Conservation (phyloP, 2,329 filamentous ascomycete genomes). For the Epichloe gansuensis region DNA sequence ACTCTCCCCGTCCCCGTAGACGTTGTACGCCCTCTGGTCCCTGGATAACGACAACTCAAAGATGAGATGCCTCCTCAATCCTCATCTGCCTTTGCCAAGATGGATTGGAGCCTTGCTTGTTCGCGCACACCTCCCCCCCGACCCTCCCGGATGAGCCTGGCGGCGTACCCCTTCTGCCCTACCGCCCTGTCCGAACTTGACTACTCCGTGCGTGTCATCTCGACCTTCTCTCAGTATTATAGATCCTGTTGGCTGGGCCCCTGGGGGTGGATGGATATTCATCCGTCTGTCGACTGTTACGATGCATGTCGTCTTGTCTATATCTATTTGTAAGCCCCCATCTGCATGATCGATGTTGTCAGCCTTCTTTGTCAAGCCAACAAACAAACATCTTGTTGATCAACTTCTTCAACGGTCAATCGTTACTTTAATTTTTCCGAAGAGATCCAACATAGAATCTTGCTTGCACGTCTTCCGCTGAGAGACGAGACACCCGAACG, state of each 20-base stretch:
- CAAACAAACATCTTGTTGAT: not conserved
- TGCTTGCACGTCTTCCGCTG: not conserved
- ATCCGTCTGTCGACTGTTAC: not conserved
- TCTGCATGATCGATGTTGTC: not conserved
- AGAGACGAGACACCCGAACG: not conserved
- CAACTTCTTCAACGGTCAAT: not conserved
- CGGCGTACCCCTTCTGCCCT: conserved; percentile 4
- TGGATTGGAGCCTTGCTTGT: not conserved
- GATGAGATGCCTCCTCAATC: not conserved
- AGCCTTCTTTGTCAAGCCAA: not conserved
- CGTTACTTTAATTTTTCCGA: not conserved
- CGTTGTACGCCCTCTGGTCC: not conserved
- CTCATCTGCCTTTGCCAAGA: not conserved
- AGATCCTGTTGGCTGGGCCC: conserved; percentile 7
- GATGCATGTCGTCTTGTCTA: conserved; percentile 7
- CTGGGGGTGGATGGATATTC: not conserved
- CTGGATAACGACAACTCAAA: not conserved
- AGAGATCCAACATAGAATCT: not conserved
- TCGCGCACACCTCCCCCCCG: not conserved
- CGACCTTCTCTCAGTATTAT: not conserved
- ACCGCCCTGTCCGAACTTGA: conserved; percentile 5
- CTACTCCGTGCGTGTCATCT: not conserved
- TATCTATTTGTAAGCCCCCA: conserved; percentile 11
- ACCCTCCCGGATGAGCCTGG: conserved; percentile 11
- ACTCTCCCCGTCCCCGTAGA: not conserved